phyloP scores from a whole-genome alignment of 495 filamentous ascomycete genomes.

The Xylaria acuta region DNA sequence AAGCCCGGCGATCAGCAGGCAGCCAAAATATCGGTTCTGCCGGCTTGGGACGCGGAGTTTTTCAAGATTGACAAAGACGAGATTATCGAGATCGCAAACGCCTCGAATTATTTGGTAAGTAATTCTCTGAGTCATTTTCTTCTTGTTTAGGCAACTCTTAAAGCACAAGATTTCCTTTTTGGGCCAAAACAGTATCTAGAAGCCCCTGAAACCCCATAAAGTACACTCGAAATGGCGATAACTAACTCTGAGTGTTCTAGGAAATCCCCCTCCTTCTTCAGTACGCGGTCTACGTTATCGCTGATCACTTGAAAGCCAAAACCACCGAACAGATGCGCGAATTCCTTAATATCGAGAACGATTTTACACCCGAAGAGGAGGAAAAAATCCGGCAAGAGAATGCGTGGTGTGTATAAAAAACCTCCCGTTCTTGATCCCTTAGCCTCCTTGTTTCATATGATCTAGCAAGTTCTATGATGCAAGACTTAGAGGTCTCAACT shows the following conservation, averaged over 20 bases:
- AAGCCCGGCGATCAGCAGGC: neutral
- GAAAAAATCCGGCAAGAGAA: neutral
- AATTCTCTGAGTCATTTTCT: too few relatives aligned
- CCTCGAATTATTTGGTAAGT: neutral
- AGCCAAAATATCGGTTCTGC: neutral
- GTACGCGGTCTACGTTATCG: neutral
- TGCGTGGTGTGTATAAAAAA: neutral
- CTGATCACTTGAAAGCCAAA: neutral
- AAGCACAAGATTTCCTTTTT: too few relatives aligned
- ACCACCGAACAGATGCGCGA: neutral
- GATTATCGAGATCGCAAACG: neutral
- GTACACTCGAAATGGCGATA: too few relatives aligned
- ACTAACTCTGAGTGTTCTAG: too few relatives aligned
- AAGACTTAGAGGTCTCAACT: too few relatives aligned
- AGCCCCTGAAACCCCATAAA: too few relatives aligned
- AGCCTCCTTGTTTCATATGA: too few relatives aligned
- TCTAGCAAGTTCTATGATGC: too few relatives aligned
- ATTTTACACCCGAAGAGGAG: neutral
- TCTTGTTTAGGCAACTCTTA: too few relatives aligned
- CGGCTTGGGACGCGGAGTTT: neutral
- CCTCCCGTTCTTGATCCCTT: too few relatives aligned
- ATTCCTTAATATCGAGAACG: neutral
- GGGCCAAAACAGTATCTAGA: too few relatives aligned
- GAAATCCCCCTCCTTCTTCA: conserved; percentile 6
- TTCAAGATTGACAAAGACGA: neutral